These are phyloP conservation scores for Beauveria pseudobassiana DNA, from an alignment of 2,329 filamentous ascomycete species.

Conservation along the genomic window DNA sequence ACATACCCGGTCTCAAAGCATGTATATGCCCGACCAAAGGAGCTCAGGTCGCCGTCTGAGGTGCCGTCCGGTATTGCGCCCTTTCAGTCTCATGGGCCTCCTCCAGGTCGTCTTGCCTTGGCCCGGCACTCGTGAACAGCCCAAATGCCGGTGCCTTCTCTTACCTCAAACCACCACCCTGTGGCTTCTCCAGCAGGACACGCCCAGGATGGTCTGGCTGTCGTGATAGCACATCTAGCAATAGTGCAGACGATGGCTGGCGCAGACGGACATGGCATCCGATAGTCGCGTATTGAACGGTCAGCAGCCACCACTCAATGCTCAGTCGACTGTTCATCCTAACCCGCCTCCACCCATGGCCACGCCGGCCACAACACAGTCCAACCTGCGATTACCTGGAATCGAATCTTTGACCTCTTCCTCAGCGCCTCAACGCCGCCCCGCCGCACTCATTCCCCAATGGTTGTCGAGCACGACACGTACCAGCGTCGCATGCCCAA, in stretches of 20 bases:
- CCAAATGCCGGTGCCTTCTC: slow-evolving; percentile 48
- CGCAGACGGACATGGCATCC: slow-evolving; percentile 84
- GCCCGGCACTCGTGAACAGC: slow-evolving; percentile 47
- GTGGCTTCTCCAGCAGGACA: slow-evolving; percentile 46
- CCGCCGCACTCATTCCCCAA: slow-evolving; percentile 62
- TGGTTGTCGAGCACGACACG: slow-evolving; percentile 60
- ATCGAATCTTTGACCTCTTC: slow-evolving; percentile 82
- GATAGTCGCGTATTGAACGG: slow-evolving; percentile 59
- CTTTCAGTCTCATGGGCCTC: slow-evolving; percentile 56
- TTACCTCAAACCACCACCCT: slow-evolving; percentile 49
- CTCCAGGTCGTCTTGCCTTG: slow-evolving; percentile 49
- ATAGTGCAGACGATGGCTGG: slow-evolving; percentile 64
- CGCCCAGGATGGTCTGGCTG: slow-evolving; percentile 39
- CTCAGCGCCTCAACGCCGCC: slow-evolving; percentile 55
- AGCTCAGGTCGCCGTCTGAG: slow-evolving; percentile 70
- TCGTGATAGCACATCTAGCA: slow-evolving; percentile 55
- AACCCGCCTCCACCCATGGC: slow-evolving; percentile 44
- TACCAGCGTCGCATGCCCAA: slow-evolving; percentile 26
- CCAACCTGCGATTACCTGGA: slow-evolving; percentile 65
- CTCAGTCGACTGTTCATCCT: slow-evolving; percentile 54
- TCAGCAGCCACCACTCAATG: slow-evolving; percentile 64
- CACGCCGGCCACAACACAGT: slow-evolving; percentile 44
- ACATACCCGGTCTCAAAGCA: slow-evolving; percentile 61
- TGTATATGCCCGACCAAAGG: slow-evolving; percentile 57
- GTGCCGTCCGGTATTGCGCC: slow-evolving; percentile 71